A percentile compares a stretch with the other conserved stretches of the same genome.
Evolutionary conservation across 257 asterid species (phyloP).

Genomic region (Avicennia marina): DNA sequence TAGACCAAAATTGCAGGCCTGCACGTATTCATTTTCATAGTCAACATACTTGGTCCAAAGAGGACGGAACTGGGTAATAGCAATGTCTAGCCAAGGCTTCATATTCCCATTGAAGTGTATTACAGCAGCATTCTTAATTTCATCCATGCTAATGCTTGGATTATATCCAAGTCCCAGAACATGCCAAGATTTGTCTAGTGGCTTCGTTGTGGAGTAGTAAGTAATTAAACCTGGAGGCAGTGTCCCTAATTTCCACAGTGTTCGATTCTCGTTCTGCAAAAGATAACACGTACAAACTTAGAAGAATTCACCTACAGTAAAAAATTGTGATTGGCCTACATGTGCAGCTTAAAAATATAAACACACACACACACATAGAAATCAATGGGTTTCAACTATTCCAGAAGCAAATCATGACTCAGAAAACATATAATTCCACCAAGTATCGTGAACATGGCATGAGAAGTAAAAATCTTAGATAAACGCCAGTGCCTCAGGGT

Average conservation of each 20-base stretch:
- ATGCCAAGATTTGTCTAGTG: slow-evolving; percentile 88
- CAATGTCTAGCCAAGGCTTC: slow-evolving; percentile 95
- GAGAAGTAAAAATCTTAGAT: slow-evolving; percentile 1
- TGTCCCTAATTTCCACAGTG: slow-evolving; percentile 85
- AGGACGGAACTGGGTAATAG: slow-evolving; percentile 66
- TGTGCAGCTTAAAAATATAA: no score
- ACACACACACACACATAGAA: no score
- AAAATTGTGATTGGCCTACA: no score
- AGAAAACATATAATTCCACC: no score
- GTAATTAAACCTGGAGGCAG: slow-evolving; percentile 88
- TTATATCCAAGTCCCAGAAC: slow-evolving; percentile 92
- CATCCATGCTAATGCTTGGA: slow-evolving; percentile 81
- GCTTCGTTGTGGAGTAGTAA: slow-evolving; percentile 85
- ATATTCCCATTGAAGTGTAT: slow-evolving; percentile 84
- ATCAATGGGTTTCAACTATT: no score
- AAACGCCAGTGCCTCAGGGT: neutral
- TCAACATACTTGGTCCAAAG: slow-evolving; percentile 85
- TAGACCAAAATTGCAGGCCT: slow-evolving; percentile 80
- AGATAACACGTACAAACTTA: slow-evolving; percentile 1
- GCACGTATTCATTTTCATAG: slow-evolving; percentile 64
- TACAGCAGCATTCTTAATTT: slow-evolving; percentile 80
- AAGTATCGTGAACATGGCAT: no score
- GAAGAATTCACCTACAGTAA: no score
- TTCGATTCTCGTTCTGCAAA: slow-evolving; percentile 75
- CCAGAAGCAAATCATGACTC: no score